Evolutionary conservation across 345 rosid genomes (phyloP), one percentile per base, ranked within the genome.

Genomic region (Lagerstroemia speciosa): DNA sequence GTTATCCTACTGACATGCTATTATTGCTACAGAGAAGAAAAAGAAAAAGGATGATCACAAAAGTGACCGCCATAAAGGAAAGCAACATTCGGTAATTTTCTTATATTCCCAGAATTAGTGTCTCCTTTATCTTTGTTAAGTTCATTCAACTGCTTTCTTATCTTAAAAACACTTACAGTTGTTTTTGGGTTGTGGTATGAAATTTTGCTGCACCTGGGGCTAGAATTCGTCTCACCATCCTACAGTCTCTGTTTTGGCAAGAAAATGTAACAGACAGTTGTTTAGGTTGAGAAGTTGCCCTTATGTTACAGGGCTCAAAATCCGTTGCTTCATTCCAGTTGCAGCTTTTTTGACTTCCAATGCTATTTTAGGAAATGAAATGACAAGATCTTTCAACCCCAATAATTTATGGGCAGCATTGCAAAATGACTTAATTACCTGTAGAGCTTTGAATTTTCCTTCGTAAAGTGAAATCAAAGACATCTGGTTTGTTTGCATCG

Each of bases 1-100:
- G 4, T 24, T 71, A 70, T 60, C 72, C 41, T 53, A 65, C 69
- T 78, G 76, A 74, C 77, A 33, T 69, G 34, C 66, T 69, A 36
- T 71, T 64, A 38, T 81, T 72, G 73, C 67, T 27, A 38, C 93
- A 91, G 99, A 87, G 71, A 91, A 83, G 84, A 90, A 41, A 41
- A 41, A 85, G 83, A 86, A 87, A 0, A 86, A 80, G 86, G 95
- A 87, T 77, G 84, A 83, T 78, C 76, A 53, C 57, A 81, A 73
- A 76, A 78, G 78, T 77, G 87, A 85, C 74, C 82, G 75, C 66
- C 74, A 62, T 15, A 84, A 81, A 75, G 80, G 74, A 34, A 80
- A 84, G 20, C 68, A 64, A 50, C 31, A 46, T 37, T 67, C 26
- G 68, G 98, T 93, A 77, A 80, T 86, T 69, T 72, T 60, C 55